These are phyloP conservation scores for Xylariaceae sp. DNA, from an alignment of 2,329 filamentous ascomycete genomes.

Conservation along the genomic window DNA sequence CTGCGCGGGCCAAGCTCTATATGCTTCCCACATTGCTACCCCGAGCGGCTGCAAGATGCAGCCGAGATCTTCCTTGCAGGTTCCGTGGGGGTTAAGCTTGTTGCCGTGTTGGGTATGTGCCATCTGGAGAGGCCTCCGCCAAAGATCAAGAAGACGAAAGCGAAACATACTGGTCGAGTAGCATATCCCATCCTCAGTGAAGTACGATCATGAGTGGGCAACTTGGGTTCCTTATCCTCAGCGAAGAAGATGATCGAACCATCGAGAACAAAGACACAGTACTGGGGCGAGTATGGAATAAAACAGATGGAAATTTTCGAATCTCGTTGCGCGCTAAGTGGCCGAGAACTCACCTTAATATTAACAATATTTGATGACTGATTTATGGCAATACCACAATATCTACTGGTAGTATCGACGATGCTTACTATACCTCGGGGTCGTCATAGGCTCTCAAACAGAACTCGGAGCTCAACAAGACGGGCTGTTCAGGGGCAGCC, in stretches of 20 bases:
- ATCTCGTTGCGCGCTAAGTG: neutral
- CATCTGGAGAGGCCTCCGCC: too few relatives aligned
- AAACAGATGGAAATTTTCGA: neutral
- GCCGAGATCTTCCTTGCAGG: constrained; percentile 22
- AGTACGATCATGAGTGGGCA: too few relatives aligned
- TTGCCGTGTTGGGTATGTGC: neutral
- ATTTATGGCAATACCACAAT: neutral
- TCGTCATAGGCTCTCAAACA: neutral
- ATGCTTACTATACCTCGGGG: constrained; percentile 20
- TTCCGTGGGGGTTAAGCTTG: constrained; percentile 17
- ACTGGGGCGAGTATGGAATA: neutral
- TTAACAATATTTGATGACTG: neutral
- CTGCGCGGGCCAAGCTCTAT: neutral
- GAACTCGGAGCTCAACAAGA: neutral
- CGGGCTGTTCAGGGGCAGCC: neutral
- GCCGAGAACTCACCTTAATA: neutral
- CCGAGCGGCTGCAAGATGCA: constrained; percentile 17
- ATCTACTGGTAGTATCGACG: neutral
- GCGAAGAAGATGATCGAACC: too few relatives aligned
- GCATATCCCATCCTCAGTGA: too few relatives aligned
- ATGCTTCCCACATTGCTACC: constrained; percentile 6
- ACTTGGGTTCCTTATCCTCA: too few relatives aligned
- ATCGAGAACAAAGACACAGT: too few relatives aligned
- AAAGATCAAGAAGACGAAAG: neutral
- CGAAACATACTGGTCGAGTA: too few relatives aligned